Base-by-base conservation (phyloP, 768 basidiomycete genomes). In the Trametopsis cervina region DNA sequence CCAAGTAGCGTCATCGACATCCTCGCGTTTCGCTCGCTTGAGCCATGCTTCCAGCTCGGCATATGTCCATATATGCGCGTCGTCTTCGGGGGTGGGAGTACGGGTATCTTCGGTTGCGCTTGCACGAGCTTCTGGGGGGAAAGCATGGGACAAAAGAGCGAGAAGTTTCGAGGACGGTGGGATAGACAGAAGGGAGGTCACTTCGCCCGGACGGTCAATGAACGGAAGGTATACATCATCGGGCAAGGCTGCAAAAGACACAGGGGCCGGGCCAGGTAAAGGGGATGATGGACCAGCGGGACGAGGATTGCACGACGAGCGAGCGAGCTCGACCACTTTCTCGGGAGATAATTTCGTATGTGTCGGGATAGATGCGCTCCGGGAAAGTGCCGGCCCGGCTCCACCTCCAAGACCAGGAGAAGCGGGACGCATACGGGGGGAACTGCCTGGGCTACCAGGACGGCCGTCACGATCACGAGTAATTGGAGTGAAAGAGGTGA, bases 191-290 rank as follows among this genome's bases (percentile, higher is more conserved):
- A 96, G 73, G 7, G 77, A 67, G 3, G 74, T 54, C 1, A 94
- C 89, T 59, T 96, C 92, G 0, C 69, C 65, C 0, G 89, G 76
- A 17, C 92, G 81, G 54, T 94, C 84, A 53, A 94, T 74, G 66
- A 92, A 96, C 1, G 92, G 92, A 12, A 96, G 78, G 55, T 81
- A 83, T 24, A 89, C 77, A 51, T 88, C 81, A 18, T 80, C 78
- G 4, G 85, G 85, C 1, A 92, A 74, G 0, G 79, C 80, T 0
- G 85, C 86, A 60, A 90, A 90, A 1, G 79, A 78, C 2, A 80
- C 76, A 3, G 77, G 78, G 2, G 69, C 51, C 1, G 49, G 41
- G 37, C 55, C 46, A 33, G 29, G 29, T 15, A 33, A 7, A 7
- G 29, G 29, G 29, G 29, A 33, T 44, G 62, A 40, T 36, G 54